Evolutionary conservation across 2,329 filamentous ascomycete species (phyloP).

Genomic region (Pochonia chlamydosporia): DNA sequence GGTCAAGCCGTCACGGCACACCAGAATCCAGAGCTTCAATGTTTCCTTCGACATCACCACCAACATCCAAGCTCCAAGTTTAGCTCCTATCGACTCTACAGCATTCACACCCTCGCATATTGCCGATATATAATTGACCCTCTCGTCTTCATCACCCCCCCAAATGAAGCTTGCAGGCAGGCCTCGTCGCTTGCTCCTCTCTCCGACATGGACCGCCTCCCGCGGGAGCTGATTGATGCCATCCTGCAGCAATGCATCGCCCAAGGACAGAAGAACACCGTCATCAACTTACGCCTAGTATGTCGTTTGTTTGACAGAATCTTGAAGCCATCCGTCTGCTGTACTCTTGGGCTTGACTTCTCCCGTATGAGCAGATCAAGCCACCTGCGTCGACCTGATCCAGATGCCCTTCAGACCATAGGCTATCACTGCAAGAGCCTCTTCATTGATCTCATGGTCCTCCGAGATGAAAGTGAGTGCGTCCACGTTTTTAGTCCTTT

Average conservation of each 20-base stretch:
- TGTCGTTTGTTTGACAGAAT: constrained; percentile 42
- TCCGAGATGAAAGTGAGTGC: constrained; percentile 43
- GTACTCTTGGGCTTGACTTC: constrained; percentile 45
- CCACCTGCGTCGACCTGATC: constrained; percentile 24
- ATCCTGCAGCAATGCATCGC: constrained; percentile 39
- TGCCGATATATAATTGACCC: too few relatives aligned
- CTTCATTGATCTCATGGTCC: constrained; percentile 46
- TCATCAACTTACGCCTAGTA: constrained; percentile 41
- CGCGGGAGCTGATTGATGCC: constrained; percentile 39
- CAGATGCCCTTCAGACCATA: constrained; percentile 38
- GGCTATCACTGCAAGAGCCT: constrained; percentile 43
- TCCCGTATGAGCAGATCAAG: constrained; percentile 37
- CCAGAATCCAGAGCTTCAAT: too few relatives aligned
- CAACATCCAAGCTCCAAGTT: too few relatives aligned
- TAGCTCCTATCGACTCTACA: too few relatives aligned
- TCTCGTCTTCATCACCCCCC: too few relatives aligned
- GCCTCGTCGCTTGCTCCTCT: not conserved
- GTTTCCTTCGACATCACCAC: too few relatives aligned
- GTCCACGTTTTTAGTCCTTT: too few relatives aligned
- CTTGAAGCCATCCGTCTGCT: constrained; percentile 39
- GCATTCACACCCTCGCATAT: too few relatives aligned
- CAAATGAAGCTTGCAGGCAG: not conserved
- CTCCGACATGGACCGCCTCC: constrained; percentile 37
- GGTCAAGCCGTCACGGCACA: too few relatives aligned
- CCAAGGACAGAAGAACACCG: constrained; percentile 36